phyloP scores from a whole-genome alignment of 495 filamentous ascomycete genomes.

The Aspergillus sclerotiicarbonarius region DNA sequence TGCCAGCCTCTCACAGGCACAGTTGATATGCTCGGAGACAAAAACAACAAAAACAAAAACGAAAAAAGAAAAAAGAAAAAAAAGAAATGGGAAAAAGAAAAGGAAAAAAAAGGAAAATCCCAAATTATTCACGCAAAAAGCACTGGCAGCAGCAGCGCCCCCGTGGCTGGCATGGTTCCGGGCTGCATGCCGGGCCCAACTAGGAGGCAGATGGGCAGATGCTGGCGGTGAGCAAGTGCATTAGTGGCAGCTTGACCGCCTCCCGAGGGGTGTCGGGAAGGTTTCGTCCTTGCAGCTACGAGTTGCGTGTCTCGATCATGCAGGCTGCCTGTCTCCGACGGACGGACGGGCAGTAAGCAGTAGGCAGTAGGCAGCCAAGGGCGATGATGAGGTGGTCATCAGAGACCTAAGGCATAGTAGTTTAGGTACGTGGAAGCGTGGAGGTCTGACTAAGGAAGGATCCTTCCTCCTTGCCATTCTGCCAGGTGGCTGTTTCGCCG shows the following conservation, averaged over 20 bases:
- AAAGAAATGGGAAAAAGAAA: too few relatives aligned
- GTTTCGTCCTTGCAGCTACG: conserved; percentile 32
- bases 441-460: too few relatives aligned
- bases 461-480: background rate
- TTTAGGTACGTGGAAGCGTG: too few relatives aligned
- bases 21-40: conserved; percentile 6
- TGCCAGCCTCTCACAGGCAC: conserved; percentile 3
- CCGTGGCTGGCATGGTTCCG: conserved; percentile 18
- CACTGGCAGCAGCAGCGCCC: background rate
- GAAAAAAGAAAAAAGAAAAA: background rate
- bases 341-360: background rate
- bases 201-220: conserved; percentile 13
- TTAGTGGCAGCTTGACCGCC: conserved; percentile 33
- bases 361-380: background rate
- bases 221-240: conserved; percentile 24
- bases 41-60: background rate
- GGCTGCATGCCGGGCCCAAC: conserved; percentile 11
- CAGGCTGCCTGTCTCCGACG: background rate
- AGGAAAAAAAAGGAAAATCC: too few relatives aligned
- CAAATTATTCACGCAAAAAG: background rate
- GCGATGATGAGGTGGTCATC: too few relatives aligned
- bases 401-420: too few relatives aligned
- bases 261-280: conserved; percentile 31
- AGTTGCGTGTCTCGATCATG: conserved; percentile 14
- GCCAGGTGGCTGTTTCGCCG: background rate